A percentile compares a stretch with the other conserved stretches of the same genome.
Conservation (phyloP, 2,329 filamentous ascomycete species). For the Onygena corvina region DNA sequence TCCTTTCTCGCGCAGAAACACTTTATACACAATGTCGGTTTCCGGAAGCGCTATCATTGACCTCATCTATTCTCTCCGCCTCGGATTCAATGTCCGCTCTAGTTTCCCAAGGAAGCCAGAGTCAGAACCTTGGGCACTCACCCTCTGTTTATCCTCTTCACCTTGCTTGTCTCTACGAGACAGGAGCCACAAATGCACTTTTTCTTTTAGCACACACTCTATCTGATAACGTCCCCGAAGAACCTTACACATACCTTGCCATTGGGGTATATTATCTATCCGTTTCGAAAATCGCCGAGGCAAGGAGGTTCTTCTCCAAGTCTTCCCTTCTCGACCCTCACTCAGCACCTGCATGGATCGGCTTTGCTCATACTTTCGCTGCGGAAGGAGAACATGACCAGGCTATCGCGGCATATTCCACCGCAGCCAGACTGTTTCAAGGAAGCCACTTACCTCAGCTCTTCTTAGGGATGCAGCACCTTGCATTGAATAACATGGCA, state of each 20-base stretch:
- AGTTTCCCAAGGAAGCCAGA: conserved; percentile 20
- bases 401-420: conserved; percentile 94
- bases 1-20: conserved; percentile 79
- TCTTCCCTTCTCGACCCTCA: conserved; percentile 95
- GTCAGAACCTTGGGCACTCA: conserved; percentile 33
- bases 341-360: conserved; percentile 96
- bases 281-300: conserved; percentile 81
- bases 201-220: conserved; percentile 89
- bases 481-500: conserved; percentile 87
- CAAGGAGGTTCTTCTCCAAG: conserved; percentile 91
- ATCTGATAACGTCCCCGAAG: conserved; percentile 79
- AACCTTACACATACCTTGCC: conserved; percentile 85
- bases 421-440: conserved; percentile 86
- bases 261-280: conserved; percentile 91
- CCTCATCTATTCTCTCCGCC: conserved; percentile 64
- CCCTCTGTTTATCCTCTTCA: conserved; percentile 69
- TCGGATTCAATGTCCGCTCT: conserved; percentile 55
- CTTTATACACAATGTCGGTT: conserved; percentile 93
- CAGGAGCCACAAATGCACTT: conserved; percentile 71
- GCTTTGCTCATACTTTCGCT: conserved; percentile 95
- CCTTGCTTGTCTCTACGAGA: conserved; percentile 79
- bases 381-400: conserved; percentile 97
- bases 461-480: conserved; percentile 96
- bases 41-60: conserved; percentile 71
- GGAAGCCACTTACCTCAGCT: conserved; percentile 92